phyloP scores from a whole-genome alignment of 352 stramenopile species.

The Globisporangium nunn region DNA sequence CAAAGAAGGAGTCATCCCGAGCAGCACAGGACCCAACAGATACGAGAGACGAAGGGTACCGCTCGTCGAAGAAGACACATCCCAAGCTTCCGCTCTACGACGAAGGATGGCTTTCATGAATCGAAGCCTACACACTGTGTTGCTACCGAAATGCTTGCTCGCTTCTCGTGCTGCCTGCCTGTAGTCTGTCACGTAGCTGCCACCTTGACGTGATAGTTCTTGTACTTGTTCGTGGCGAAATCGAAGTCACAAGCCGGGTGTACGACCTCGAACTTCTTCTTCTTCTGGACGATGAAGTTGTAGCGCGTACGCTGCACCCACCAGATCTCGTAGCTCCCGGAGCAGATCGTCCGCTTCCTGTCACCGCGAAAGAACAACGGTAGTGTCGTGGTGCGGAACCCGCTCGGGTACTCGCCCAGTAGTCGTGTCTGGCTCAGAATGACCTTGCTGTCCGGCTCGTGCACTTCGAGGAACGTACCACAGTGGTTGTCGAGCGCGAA shows the following conservation, averaged over 20 bases:
- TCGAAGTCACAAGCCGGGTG: conserved; percentile 75
- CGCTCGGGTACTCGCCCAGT: conserved; percentile 59
- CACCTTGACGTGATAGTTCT: conserved; percentile 43
- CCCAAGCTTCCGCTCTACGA: conserved; percentile 20
- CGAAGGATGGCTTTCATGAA: conserved; percentile 23
- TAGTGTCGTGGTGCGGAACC: conserved; percentile 70
- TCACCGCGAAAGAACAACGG: conserved; percentile 69
- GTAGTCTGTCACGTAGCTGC: not conserved
- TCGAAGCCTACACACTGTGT: not conserved
- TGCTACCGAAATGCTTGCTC: not conserved
- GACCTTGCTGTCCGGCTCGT: conserved; percentile 49
- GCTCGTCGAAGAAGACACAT: conserved; percentile 9
- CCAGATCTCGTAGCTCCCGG: conserved; percentile 79
- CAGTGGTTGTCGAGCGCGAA: conserved; percentile 77
- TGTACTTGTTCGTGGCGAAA: conserved; percentile 72
- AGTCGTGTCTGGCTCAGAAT: conserved; percentile 72
- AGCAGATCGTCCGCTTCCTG: conserved; percentile 50
- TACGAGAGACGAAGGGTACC: not conserved
- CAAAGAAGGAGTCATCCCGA: not conserved
- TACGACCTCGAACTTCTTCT: conserved; percentile 61
- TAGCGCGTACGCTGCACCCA: conserved; percentile 80
- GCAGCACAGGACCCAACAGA: not conserved
- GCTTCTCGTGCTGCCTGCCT: not conserved
- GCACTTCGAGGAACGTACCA: conserved; percentile 81
- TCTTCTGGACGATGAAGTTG: conserved; percentile 80